These are phyloP conservation scores for Backusella westeae DNA, from an alignment of 192 early-diverging fungal genomes.

Conservation along the genomic window DNA sequence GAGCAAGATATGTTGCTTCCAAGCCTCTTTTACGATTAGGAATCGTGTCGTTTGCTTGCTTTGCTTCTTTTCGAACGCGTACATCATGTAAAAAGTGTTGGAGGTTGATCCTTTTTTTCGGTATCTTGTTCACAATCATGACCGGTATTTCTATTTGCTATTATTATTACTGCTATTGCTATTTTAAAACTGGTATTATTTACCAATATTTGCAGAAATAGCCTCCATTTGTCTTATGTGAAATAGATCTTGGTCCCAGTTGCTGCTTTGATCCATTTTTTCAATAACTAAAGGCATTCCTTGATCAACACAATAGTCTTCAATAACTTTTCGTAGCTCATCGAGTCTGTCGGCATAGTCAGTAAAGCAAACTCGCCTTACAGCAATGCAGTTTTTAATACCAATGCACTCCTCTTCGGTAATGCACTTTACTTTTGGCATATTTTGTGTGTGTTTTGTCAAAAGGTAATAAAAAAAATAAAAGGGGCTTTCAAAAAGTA, in stretches of 20 bases:
- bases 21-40: not conserved
- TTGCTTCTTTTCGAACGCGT: not conserved
- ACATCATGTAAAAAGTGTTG: not conserved
- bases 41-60: not conserved
- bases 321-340: not conserved
- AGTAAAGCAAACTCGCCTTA: not conserved
- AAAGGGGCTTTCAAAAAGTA: no score
- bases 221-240: not conserved
- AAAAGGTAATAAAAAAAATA: no score
- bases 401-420: not conserved
- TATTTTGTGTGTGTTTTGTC: not conserved
- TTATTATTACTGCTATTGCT: not conserved
- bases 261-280: not conserved
- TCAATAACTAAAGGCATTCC: conserved; percentile 22
- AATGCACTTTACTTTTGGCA: not conserved
- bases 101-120: not conserved
- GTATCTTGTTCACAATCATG: not conserved
- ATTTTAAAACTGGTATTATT: not conserved
- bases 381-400: not conserved
- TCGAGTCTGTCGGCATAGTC: not conserved
- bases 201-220: not conserved
- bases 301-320: conserved; percentile 11
- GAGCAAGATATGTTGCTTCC: not conserved
- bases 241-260: conserved; percentile 11
- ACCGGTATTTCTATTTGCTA: not conserved